A percentile compares a stretch with the other conserved stretches of the same genome.
Evolutionary conservation across 2,329 filamentous ascomycete genomes (phyloP).

Genomic region (Colletotrichum magnum): DNA sequence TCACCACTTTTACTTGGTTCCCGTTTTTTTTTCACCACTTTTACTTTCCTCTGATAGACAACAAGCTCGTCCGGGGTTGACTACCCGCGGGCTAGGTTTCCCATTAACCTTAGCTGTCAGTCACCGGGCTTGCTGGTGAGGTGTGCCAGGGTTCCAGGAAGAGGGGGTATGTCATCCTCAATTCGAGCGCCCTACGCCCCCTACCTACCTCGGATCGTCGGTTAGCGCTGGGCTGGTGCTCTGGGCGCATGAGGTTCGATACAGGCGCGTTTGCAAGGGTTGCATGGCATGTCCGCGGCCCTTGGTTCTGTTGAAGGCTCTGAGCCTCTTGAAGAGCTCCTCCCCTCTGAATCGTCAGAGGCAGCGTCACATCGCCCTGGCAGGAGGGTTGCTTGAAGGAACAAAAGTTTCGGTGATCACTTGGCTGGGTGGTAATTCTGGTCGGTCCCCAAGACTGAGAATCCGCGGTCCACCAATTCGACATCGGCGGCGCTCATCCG

Average conservation of each 20-base stretch:
- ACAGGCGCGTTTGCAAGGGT: constrained; percentile 9
- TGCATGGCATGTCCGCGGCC: neutral
- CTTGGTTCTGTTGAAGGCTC: neutral
- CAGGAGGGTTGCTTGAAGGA: neutral
- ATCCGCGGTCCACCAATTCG: constrained; percentile 14
- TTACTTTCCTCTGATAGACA: too few species aligned
- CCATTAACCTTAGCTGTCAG: constrained; percentile 1
- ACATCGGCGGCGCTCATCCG: constrained; percentile 26
- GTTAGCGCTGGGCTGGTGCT: constrained; percentile 26
- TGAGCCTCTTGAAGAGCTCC: too few species aligned
- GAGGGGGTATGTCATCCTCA: too few species aligned
- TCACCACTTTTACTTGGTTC: too few species aligned
- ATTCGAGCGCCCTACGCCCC: neutral
- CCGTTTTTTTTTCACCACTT: too few species aligned
- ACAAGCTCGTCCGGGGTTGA: too few species aligned
- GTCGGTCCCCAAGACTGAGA: too few species aligned
- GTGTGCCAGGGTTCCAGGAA: neutral
- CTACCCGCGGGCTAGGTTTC: neutral
- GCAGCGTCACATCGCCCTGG: too few species aligned
- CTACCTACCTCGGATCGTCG: constrained; percentile 30
- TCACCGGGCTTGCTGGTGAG: neutral
- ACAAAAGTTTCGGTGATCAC: constrained; percentile 38
- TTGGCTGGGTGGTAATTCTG: neutral
- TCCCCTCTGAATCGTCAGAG: too few species aligned
- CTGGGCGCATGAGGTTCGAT: constrained; percentile 36